Base-by-base conservation (phyloP, 2,329 filamentous ascomycete genomes). In the Xylariaceae sp. region DNA sequence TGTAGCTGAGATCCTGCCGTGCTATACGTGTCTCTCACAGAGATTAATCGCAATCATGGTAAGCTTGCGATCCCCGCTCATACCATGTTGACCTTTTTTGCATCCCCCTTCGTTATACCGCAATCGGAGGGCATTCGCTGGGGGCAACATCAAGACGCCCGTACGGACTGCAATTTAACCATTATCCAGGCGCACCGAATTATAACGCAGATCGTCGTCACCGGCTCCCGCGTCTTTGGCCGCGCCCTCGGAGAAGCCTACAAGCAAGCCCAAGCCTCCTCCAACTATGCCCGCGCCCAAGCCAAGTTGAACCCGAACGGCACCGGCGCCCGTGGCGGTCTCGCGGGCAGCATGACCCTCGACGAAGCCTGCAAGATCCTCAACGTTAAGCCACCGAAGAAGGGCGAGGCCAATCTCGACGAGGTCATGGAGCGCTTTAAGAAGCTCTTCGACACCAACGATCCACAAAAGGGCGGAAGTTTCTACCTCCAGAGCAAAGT, bases 401-500 rank as follows among this genome's bases (percentile, higher is more conserved):
- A 78, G 53, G 90, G 89, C 41, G 79, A 90, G 66, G 79, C 86
- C 52, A 87, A 91, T 66, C 75, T 91, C 67, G 88, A 91, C 62
- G 79, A 86, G 58, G 84, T 96, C 48, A 85, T 87, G 71, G 83
- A 87, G 60, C 81, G 90, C 47, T 99, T 97, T 78, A 97, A 97
- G 81, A 84, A 86, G 57, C 75, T 99, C 42, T 99, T 96, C 68
- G 94, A 99, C 71, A 75, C 82, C 61, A 99, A 99, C 73, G 89
- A 99, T 58, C 92, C 94, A 11, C 80, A 95, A 71, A 96, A 96
- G 66, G 94, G 94, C 33, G 94, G 94, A 46, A 96, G 90, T 64
- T 99, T 99, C 72, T 99, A 99, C 71, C 78, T 99, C 43, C 94
- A 99, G 73, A 97, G 92, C 78, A 99, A 99, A 75, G 83, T 99